phyloP scores from a whole-genome alignment of 169 alveolate genomes.

The Plasmodium falciparum region DNA sequence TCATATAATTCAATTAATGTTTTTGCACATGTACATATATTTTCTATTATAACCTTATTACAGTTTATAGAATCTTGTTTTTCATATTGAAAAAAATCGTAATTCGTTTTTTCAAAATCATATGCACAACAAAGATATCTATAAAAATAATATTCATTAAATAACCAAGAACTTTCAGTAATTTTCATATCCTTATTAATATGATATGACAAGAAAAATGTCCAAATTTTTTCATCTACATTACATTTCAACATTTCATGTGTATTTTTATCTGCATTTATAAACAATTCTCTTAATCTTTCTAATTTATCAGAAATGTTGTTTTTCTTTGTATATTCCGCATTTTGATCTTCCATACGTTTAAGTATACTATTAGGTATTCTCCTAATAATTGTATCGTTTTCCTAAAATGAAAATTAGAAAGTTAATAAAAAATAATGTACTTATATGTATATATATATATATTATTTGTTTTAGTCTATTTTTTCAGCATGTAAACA shows the following conservation, averaged over 20 bases:
- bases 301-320: conserved; percentile 17
- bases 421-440: background rate
- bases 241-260: conserved; percentile 59
- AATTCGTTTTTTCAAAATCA: conserved; percentile 66
- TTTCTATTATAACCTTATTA: conserved; percentile 27
- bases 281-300: conserved; percentile 39
- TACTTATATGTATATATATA: background rate
- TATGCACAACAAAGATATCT: conserved; percentile 54
- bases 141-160: conserved; percentile 67
- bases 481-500: background rate
- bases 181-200: conserved; percentile 21
- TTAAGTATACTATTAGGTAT: conserved; percentile 42
- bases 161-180: conserved; percentile 30
- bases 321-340: conserved; percentile 31
- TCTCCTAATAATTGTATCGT: conserved; percentile 58
- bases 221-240: conserved; percentile 30
- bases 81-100: conserved; percentile 59
- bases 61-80: conserved; percentile 45
- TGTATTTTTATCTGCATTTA: conserved; percentile 32
- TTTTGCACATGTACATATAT: conserved; percentile 62
- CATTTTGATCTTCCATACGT: conserved; percentile 43
- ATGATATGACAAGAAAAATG: conserved; percentile 22
- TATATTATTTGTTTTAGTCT: background rate
- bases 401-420: conserved; percentile 31
- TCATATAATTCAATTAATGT: conserved; percentile 25